Base-by-base conservation (phyloP, 768 basidiomycete species). In the Nevesoporus exiguus region DNA sequence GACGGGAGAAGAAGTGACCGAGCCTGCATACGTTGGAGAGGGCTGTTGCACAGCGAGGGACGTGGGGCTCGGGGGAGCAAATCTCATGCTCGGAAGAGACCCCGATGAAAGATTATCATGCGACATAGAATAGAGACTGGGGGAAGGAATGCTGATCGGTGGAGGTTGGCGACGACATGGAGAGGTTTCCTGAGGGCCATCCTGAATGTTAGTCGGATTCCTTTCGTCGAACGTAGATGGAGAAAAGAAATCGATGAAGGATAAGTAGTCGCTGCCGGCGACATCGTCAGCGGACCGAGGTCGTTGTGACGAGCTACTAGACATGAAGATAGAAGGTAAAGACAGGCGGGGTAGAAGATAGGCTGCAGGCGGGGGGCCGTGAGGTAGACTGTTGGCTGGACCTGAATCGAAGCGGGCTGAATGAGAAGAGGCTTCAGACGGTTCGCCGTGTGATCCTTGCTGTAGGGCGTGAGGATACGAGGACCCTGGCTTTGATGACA, bases 221-320 rank as follows among this genome's bases (percentile, higher is more conserved):
- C 51, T 7, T 25, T 58, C 60, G 22, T 66, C 66, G 14, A 54
- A 27, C 17, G 29, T 55, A 57, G 65, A 62, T 57, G 63, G 49
- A 17, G 79, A 74, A 46, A 65, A 66, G 44, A 81, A 65, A 66
- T 80, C 77, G 42, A 80, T 78, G 60, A 80, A 79, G 30, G 80
- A 80, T 52, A 70, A 66, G 56, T 64, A 68, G 57, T 74, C 72
- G 66, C 71, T 71, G 73, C 43, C 71, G 24, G 59, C 22, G 33
- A 50, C 39, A 19, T 46, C 45, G 44, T 58, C 54, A n/a, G 73
- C 42, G 24, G 59, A 60, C 47, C 56, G 53, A 22, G 47, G 52
- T 53, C 60, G 61, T 51, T 58, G 30, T 10, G 59, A 46, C 4
- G 58, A 22, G 34, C 31, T 49, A 51, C 60, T 58, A 11, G 64